Percentiles rank a stretch among this genome's conserved stretches.
Conservation (phyloP, 306 rosid genomes). For the Cucurbita argyrosperma region DNA sequence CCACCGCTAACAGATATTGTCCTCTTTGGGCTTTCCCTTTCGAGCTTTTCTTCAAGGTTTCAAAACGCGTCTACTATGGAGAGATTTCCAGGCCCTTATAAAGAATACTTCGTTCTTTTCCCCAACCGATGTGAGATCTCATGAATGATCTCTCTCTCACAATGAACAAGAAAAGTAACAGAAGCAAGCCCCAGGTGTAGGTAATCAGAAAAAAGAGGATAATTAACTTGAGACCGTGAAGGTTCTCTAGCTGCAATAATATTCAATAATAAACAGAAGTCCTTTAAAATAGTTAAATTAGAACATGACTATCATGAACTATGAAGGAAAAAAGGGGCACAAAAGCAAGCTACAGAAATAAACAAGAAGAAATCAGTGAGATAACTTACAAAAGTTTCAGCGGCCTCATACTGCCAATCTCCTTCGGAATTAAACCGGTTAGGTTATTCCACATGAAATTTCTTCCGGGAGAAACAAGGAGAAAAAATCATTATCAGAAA, state of each 20-base stretch:
- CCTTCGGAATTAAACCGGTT: conserved; percentile 61
- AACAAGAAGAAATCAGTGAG: not conserved
- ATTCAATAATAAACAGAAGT: not conserved
- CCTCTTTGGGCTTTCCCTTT: too few relatives aligned
- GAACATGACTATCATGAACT: conserved; percentile 6
- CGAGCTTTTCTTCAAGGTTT: too few relatives aligned
- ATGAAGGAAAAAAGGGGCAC: not conserved
- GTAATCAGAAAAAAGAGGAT: not conserved
- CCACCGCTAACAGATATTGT: too few relatives aligned
- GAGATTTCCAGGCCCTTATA: too few relatives aligned
- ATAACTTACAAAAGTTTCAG: conserved; percentile 66
- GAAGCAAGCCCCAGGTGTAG: not conserved
- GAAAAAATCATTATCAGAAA: conserved; percentile 15
- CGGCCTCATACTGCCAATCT: conserved; percentile 47
- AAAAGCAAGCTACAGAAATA: not conserved
- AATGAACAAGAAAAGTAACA: not conserved
- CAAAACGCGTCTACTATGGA: too few relatives aligned
- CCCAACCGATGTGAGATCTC: too few relatives aligned
- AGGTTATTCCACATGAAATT: conserved; percentile 84
- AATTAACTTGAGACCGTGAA: not conserved
- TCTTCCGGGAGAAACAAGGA: conserved; percentile 30
- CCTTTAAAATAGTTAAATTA: not conserved
- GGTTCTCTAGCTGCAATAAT: not conserved
- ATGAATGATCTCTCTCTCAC: not conserved
- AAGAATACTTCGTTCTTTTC: too few relatives aligned